These are phyloP conservation scores for Podila epigama DNA, from an alignment of 192 early-diverging fungal species.

Conservation along the genomic window DNA sequence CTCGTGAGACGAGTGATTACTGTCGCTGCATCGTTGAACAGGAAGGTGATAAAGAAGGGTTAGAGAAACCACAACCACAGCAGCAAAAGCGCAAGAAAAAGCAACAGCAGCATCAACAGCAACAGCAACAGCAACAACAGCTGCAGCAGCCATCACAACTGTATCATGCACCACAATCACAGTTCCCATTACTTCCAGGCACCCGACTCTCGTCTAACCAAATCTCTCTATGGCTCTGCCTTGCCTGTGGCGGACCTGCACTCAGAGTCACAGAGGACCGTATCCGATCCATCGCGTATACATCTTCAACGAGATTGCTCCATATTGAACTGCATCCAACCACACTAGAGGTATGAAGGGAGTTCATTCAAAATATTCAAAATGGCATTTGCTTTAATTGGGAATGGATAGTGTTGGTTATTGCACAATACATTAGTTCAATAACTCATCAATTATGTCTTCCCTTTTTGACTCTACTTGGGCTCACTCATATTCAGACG, in stretches of 20 bases:
- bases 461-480: not conserved
- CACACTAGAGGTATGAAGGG: not conserved
- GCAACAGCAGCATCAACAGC: not conserved
- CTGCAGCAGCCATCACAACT: not conserved
- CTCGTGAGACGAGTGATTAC: conserved; percentile 7
- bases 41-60: not conserved
- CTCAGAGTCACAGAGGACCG: not conserved
- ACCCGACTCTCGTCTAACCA: not conserved
- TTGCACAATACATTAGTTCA: not conserved
- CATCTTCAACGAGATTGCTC: not conserved
- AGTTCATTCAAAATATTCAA: too few species aligned
- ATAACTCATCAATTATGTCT: not conserved
- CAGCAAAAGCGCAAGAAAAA: not conserved
- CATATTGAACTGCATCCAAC: not conserved
- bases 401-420: not conserved
- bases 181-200: not conserved
- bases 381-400: not conserved
- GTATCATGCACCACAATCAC: not conserved
- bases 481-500: not conserved
- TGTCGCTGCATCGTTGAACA: conserved; percentile 7
- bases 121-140: not conserved
- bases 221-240: conserved; percentile 1
- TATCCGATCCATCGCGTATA: not conserved
- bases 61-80: not conserved
- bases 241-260: conserved; percentile 7